Percentiles rank a stretch among this genome's conserved stretches.
Conservation (phyloP, 192 early-diverging fungal genomes). For the Cetraspora pellucida region DNA sequence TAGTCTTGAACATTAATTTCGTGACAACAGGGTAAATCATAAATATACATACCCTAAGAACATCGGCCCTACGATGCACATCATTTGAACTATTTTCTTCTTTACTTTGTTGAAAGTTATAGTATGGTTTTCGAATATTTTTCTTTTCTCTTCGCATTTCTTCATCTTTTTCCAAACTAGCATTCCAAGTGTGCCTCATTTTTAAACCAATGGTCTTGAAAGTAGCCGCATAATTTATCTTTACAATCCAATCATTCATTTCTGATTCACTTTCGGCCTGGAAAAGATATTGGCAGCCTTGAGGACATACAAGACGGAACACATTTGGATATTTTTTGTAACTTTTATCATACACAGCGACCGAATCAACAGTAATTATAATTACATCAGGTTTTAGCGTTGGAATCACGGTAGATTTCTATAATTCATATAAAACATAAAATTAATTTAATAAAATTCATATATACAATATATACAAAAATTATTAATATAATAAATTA, state of each 20-base stretch:
- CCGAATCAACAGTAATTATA: conserved; percentile 56
- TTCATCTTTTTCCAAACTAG: not conserved
- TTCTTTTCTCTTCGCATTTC: not conserved
- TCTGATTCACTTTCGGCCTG: conserved; percentile 67
- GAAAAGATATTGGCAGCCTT: conserved; percentile 73
- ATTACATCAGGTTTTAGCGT: conserved; percentile 32
- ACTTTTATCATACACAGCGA: conserved; percentile 66
- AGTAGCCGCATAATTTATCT: conserved; percentile 78
- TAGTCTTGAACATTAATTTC: too few species aligned
- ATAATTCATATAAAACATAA: not conserved
- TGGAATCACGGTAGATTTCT: conserved; percentile 31
- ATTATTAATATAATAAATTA: not conserved
- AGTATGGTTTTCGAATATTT: not conserved
- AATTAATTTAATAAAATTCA: not conserved
- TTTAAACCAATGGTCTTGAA: conserved; percentile 64
- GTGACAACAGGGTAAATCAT: too few species aligned
- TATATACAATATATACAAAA: conserved; percentile 8
- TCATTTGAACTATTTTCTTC: too few species aligned
- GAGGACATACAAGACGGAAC: conserved; percentile 69
- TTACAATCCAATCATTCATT: conserved; percentile 80
- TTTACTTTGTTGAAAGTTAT: not conserved
- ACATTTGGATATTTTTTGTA: conserved; percentile 82
- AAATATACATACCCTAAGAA: too few species aligned
- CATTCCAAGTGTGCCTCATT: conserved; percentile 26
- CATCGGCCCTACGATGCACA: too few species aligned